These are phyloP conservation scores for Trichoderma gracile DNA, from an alignment of 2,329 filamentous ascomycete species.

Conservation along the genomic window DNA sequence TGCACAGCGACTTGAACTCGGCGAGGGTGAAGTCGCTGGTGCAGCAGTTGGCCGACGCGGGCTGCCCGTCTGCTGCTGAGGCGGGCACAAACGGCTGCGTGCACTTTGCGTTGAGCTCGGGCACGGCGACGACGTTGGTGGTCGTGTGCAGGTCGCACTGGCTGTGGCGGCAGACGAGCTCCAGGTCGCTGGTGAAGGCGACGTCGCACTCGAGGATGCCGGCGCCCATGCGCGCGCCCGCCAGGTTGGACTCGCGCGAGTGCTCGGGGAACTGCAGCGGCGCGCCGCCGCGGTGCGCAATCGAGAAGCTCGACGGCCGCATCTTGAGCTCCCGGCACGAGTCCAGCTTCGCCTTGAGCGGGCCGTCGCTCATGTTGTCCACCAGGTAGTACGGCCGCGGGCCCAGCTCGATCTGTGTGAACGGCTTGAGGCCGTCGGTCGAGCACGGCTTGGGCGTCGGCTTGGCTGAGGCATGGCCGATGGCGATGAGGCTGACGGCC, in stretches of 20 bases:
- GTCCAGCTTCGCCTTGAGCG: conserved; percentile 60
- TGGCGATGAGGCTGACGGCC: conserved; percentile 36
- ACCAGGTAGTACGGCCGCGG: conserved; percentile 66
- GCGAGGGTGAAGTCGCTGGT: conserved; percentile 68
- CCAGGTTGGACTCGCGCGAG: conserved; percentile 58
- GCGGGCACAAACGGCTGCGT: conserved; percentile 59
- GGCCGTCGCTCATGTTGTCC: conserved; percentile 60
- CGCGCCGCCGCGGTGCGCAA: conserved; percentile 63
- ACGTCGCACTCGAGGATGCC: conserved; percentile 69
- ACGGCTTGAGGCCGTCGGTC: conserved; percentile 34
- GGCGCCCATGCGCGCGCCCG: conserved; percentile 66
- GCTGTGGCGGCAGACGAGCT: conserved; percentile 68
- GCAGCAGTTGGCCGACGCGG: conserved; percentile 66
- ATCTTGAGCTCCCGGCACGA: conserved; percentile 58
- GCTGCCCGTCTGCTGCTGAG: conserved; percentile 36
- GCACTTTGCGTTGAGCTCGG: conserved; percentile 65
- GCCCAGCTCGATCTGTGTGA: conserved; percentile 58
- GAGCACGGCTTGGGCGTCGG: conserved; percentile 29
- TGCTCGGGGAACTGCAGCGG: conserved; percentile 67
- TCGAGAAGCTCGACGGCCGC: conserved; percentile 55
- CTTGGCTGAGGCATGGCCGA: conserved; percentile 33
- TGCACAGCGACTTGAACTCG: conserved; percentile 68
- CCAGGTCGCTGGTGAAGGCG: conserved; percentile 62
- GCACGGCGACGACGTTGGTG: conserved; percentile 64
- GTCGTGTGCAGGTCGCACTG: conserved; percentile 70